Evolutionary conservation across 148 eudicot species (phyloP).

Genomic region (Linanthus parryae): DNA sequence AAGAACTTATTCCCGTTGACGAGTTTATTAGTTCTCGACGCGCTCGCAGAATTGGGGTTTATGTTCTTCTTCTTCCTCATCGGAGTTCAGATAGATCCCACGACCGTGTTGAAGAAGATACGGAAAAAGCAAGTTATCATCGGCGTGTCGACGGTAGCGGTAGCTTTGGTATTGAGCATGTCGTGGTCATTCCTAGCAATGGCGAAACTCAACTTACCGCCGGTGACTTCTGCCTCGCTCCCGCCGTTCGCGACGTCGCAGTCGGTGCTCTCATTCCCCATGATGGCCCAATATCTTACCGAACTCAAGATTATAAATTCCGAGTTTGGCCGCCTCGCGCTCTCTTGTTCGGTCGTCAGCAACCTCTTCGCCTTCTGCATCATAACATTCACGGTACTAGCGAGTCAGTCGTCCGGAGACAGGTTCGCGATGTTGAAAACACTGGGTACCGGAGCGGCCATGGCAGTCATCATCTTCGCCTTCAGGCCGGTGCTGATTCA

Average conservation of each 20-base stretch:
- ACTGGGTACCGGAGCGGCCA: neutral
- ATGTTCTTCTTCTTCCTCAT: conserved; percentile 8
- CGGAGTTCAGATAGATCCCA: conserved; percentile 13
- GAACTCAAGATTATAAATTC: conserved; percentile 17
- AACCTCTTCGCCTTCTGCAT: conserved; percentile 5
- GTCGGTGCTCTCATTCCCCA: conserved; percentile 8
- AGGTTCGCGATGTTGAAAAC: neutral
- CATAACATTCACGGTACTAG: neutral
- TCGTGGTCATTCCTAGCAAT: too few relatives aligned
- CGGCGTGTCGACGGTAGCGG: conserved; percentile 5
- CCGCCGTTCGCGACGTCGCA: conserved; percentile 1
- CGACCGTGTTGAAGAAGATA: neutral
- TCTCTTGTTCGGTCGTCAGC: conserved; percentile 17
- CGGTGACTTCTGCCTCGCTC: neutral
- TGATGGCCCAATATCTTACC: conserved; percentile 2
- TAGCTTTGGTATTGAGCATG: too few relatives aligned
- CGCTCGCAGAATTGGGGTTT: conserved; percentile 6
- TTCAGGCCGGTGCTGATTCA: neutral
- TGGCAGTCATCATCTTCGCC: neutral
- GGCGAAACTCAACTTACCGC: too few relatives aligned
- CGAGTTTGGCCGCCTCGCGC: conserved; percentile 18
- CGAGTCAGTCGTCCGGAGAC: too few relatives aligned
- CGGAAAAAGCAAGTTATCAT: conserved; percentile 9
- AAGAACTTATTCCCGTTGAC: conserved; percentile 7
- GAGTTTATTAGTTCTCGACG: neutral